Evolutionary conservation across 257 asterid genomes (phyloP).

Genomic region (Fraxinus anomala): DNA sequence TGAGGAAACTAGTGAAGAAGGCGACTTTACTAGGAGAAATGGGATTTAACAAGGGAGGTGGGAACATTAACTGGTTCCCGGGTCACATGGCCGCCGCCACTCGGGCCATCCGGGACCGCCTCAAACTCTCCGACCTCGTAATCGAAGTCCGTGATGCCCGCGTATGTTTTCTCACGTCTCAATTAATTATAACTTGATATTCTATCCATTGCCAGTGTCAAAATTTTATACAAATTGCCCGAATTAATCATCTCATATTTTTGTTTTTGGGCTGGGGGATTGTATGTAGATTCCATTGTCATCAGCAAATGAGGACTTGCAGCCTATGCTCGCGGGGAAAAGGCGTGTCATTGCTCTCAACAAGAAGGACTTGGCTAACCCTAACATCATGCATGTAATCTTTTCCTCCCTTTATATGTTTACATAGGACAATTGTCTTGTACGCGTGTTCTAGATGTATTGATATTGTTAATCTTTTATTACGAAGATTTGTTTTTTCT

Average conservation of each 20-base stretch:
- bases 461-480: too few species aligned
- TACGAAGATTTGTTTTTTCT: too few species aligned
- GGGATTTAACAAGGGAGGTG: constrained; percentile 82
- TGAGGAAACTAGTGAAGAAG: constrained; percentile 46
- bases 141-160: constrained; percentile 98
- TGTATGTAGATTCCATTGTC: constrained; percentile 75
- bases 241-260: not conserved
- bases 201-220: too few species aligned
- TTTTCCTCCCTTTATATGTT: not conserved
- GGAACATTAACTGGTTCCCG: constrained; percentile 88
- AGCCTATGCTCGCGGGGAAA: constrained; percentile 75
- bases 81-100: constrained; percentile 99
- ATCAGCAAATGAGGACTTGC: constrained; percentile 82
- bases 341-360: constrained; percentile 83
- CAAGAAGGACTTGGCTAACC: constrained; percentile 93
- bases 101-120: constrained; percentile 92
- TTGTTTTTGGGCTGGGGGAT: not conserved
- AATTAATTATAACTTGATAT: too few species aligned
- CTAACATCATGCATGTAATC: constrained; percentile 83
- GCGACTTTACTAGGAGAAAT: constrained; percentile 59
- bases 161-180: too few species aligned
- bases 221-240: too few species aligned
- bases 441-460: too few species aligned
- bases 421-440: not conserved
- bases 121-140: constrained; percentile 77